A percentile compares a stretch with the other conserved stretches of the same genome.
Evolutionary conservation across 2,329 filamentous ascomycete species (phyloP).

Genomic region (Neonectria neomacrospora): DNA sequence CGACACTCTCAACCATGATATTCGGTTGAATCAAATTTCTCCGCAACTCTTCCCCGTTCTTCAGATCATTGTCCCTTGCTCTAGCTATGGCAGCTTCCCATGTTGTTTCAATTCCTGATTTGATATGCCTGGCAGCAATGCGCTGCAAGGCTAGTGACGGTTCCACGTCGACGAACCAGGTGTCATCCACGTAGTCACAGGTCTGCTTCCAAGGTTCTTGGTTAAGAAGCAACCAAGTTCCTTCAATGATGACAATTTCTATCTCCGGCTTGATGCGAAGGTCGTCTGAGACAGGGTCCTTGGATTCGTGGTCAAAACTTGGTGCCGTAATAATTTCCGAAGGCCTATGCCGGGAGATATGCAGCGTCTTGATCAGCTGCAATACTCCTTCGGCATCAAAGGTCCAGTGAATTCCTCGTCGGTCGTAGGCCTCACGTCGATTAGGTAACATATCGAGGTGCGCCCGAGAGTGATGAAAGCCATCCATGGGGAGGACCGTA

Average conservation of each 20-base stretch:
- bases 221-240: slow-evolving; percentile 13
- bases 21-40: slow-evolving; percentile 7
- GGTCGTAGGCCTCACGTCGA: not conserved
- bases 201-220: slow-evolving; percentile 10
- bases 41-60: slow-evolving; percentile 16
- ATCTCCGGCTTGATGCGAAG: slow-evolving; percentile 8
- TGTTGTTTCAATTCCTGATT: slow-evolving; percentile 5
- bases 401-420: slow-evolving; percentile 17
- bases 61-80: slow-evolving; percentile 6
- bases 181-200: slow-evolving; percentile 6
- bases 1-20: slow-evolving; percentile 11
- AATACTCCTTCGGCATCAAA: slow-evolving; percentile 12
- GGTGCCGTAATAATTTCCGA: slow-evolving; percentile 7
- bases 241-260: slow-evolving; percentile 19
- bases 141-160: slow-evolving; percentile 2
- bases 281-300: slow-evolving; percentile 10
- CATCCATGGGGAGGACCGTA: slow-evolving; percentile 13
- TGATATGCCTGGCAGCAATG: slow-evolving; percentile 11
- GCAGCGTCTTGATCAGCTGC: slow-evolving; percentile 7
- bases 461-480: slow-evolving; percentile 11
- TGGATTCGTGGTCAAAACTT: slow-evolving; percentile 20
- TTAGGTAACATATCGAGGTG: slow-evolving; percentile 14
- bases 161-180: slow-evolving; percentile 21
- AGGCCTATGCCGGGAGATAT: not conserved
- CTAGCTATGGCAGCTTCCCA: slow-evolving; percentile 13